Base-by-base conservation (phyloP, 2,329 filamentous ascomycete species). In the Apiospora rasikravindrae region DNA sequence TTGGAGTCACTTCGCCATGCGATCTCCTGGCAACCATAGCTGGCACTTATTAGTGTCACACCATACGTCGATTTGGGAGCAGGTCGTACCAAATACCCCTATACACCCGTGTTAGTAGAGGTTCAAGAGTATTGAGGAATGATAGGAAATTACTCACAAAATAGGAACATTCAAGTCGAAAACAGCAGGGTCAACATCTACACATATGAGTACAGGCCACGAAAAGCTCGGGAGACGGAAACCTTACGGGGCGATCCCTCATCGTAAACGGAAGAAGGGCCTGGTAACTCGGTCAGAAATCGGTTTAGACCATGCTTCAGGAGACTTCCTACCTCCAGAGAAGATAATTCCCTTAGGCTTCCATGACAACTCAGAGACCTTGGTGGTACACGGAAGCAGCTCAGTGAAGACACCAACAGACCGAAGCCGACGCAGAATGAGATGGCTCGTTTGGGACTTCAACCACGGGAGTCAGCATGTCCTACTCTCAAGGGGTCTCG, bases 381-480 rank as follows among this genome's bases (percentile, higher is more conserved):
- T 96, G 78, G 93, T 91, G 66, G 92, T 97, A 83, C 95, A 97
- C 29, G 93, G 93, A 61, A 97, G 90, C 91, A 97, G 93, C 85
- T 98, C 95, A 74, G 91, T 91, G 86, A 93, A 98, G 81, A 97
- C 89, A 84, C 92, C 92, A 83, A 97, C 88, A 77, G 93, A 90
- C 77, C 94, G 89, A 40, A 97, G 88, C 45, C 94, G 90, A 71
- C 94, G 88, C 13, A 91, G 90, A 79, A 95, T 94, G 51, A 95
- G 86, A 81, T 95, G 92, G 53, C 90, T 91, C 78, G 91, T 92
- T 83, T 94, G 92, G 33, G 89, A 92, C 70, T 84, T 92, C 80
- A 93, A 94, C 6, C 19, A 37, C 53, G 82, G 16, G 29, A 37
- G 29, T 61, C 53, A 53, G 49, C 49, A 37, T 61, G 37, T 37